phyloP scores from a whole-genome alignment of 441 rosid species.

The Daphne laureola region DNA sequence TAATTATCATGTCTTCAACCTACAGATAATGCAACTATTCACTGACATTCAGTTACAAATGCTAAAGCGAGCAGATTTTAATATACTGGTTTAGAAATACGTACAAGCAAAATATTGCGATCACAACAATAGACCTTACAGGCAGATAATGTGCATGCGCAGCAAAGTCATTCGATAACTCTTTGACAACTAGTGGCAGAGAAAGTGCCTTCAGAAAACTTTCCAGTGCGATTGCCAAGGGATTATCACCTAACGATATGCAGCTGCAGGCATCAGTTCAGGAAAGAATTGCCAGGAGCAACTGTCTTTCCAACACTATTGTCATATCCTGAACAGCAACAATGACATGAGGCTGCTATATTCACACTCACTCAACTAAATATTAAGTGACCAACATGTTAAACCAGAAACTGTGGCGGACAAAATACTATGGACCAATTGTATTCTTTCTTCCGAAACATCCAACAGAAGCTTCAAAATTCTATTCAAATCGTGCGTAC shows the following conservation, averaged over 20 bases:
- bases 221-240: conserved; percentile 25
- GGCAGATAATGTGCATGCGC: conserved; percentile 32
- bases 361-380: too few relatives aligned
- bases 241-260: conserved; percentile 11
- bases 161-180: conserved; percentile 28
- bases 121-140: conserved; percentile 28
- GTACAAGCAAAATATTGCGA: background rate
- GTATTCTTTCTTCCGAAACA: too few relatives aligned
- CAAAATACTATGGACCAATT: too few relatives aligned
- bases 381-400: too few relatives aligned
- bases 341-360: too few relatives aligned
- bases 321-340: too few relatives aligned
- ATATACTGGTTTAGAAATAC: background rate
- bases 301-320: too few relatives aligned
- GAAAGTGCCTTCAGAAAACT: conserved; percentile 33
- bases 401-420: too few relatives aligned
- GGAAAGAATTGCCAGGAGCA: too few relatives aligned
- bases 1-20: background rate
- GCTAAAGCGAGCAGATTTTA: background rate
- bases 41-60: background rate
- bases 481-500: too few relatives aligned
- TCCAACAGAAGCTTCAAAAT: too few relatives aligned
- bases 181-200: conserved; percentile 25
- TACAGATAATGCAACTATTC: background rate
- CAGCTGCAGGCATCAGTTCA: too few relatives aligned